These are phyloP conservation scores for Hypoxylon sp. DNA, from an alignment of 2,329 filamentous ascomycete species.

Conservation along the genomic window DNA sequence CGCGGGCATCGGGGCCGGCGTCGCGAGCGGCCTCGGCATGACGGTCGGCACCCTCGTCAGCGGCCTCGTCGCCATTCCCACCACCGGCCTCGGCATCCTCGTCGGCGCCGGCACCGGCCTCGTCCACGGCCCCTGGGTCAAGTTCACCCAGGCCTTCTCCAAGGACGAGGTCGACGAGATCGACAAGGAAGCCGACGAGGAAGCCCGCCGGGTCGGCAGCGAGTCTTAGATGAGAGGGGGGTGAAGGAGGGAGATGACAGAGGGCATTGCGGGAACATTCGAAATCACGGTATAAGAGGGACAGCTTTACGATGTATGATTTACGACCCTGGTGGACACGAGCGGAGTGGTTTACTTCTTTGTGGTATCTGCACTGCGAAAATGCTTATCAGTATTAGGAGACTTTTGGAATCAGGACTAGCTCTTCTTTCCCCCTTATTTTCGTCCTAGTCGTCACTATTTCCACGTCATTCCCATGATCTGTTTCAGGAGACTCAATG, in stretches of 20 bases:
- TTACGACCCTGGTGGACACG: neutral
- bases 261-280: neutral
- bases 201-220: constrained; percentile 36
- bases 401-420: neutral
- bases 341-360: neutral
- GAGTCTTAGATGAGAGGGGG: constrained; percentile 9
- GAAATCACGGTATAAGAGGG: neutral
- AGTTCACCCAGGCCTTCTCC: constrained; percentile 43
- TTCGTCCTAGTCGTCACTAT: neutral
- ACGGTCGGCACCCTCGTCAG: constrained; percentile 44
- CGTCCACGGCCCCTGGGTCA: constrained; percentile 47
- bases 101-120: constrained; percentile 45
- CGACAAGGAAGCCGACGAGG: constrained; percentile 41
- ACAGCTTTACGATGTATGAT: neutral
- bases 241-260: too few species aligned
- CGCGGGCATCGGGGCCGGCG: constrained; percentile 46
- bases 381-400: neutral
- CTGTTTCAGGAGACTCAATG: too few species aligned
- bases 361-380: neutral
- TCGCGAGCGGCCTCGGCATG: constrained; percentile 44
- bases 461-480: neutral
- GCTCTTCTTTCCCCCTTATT: neutral
- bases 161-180: constrained; percentile 44
- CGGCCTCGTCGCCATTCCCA: constrained; percentile 45
- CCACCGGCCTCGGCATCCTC: constrained; percentile 44